These are phyloP conservation scores for Leccinellum rugosiceps DNA, from an alignment of 768 basidiomycete genomes.

Conservation along the genomic window DNA sequence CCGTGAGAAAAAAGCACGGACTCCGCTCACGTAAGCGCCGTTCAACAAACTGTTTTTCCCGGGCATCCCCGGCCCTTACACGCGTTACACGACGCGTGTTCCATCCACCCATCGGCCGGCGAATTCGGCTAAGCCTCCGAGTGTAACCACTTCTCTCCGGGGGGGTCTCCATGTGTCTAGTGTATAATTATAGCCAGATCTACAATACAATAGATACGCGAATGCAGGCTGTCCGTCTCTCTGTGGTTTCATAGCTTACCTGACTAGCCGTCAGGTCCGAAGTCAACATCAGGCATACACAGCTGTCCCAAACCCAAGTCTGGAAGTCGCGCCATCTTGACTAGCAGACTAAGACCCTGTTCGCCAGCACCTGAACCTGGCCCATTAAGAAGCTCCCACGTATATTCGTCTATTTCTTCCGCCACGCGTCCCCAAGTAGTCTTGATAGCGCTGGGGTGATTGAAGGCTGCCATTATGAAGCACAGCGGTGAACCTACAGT, in stretches of 20 bases:
- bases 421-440: conserved; percentile 66
- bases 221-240: background rate
- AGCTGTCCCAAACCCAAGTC: conserved; percentile 74
- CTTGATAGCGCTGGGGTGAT: conserved; percentile 60
- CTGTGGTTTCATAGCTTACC: conserved; percentile 6
- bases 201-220: conserved; percentile 17
- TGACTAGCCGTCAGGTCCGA: conserved; percentile 19
- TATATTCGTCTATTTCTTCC: conserved; percentile 63
- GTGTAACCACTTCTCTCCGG: conserved; percentile 2
- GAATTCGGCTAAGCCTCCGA: conserved; percentile 15
- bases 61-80: conserved; percentile 24
- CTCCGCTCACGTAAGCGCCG: conserved; percentile 32
- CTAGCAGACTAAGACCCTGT: conserved; percentile 54
- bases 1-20: conserved; percentile 36
- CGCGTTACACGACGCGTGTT: conserved; percentile 4
- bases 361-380: conserved; percentile 35
- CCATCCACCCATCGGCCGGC: conserved; percentile 18
- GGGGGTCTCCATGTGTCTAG: conserved; percentile 12
- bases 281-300: conserved; percentile 30
- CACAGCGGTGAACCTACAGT: conserved; percentile 70
- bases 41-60: conserved; percentile 29
- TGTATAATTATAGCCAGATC: conserved; percentile 17
- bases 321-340: conserved; percentile 72
- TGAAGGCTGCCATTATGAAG: conserved; percentile 69
- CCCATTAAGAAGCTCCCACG: conserved; percentile 60